phyloP scores from a whole-genome alignment of 2,329 filamentous ascomycete genomes.

The Thielaviopsis euricoi region DNA sequence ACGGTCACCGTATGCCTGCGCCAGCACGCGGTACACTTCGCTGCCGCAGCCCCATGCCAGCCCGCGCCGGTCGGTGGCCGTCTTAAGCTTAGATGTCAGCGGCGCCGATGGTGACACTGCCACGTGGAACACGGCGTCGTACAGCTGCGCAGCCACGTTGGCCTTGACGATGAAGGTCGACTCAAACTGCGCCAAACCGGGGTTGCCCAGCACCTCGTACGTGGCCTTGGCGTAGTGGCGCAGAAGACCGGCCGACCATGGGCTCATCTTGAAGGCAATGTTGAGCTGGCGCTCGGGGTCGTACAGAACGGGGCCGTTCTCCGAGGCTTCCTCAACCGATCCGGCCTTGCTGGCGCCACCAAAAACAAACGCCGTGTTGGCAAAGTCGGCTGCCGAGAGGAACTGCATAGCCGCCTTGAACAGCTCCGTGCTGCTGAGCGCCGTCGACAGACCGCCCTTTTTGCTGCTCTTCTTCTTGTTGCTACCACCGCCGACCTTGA shows the following conservation, averaged over 20 bases:
- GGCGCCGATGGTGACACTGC: constrained; percentile 20
- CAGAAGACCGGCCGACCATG: constrained; percentile 64
- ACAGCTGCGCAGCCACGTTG: constrained; percentile 37
- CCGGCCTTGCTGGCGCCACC: constrained; percentile 19
- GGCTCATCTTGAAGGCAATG: constrained; percentile 75
- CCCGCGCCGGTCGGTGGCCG: constrained; percentile 20
- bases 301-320: constrained; percentile 53
- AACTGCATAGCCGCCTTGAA: constrained; percentile 94
- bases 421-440: constrained; percentile 78
- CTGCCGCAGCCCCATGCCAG: constrained; percentile 29
- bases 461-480: constrained; percentile 33
- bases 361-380: constrained; percentile 45
- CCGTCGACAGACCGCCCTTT: constrained; percentile 47
- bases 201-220: constrained; percentile 57
- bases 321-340: constrained; percentile 21
- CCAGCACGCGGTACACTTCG: constrained; percentile 48
- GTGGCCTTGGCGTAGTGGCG: constrained; percentile 60
- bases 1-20: constrained; percentile 59
- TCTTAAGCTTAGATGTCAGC: constrained; percentile 9
- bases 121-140: constrained; percentile 30
- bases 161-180: constrained; percentile 59
- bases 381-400: constrained; percentile 56
- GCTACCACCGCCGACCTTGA: constrained; percentile 44
- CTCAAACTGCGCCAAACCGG: constrained; percentile 63
- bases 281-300: constrained; percentile 64